phyloP scores from a whole-genome alignment of 345 rosid species.

The Geranium brycei region DNA sequence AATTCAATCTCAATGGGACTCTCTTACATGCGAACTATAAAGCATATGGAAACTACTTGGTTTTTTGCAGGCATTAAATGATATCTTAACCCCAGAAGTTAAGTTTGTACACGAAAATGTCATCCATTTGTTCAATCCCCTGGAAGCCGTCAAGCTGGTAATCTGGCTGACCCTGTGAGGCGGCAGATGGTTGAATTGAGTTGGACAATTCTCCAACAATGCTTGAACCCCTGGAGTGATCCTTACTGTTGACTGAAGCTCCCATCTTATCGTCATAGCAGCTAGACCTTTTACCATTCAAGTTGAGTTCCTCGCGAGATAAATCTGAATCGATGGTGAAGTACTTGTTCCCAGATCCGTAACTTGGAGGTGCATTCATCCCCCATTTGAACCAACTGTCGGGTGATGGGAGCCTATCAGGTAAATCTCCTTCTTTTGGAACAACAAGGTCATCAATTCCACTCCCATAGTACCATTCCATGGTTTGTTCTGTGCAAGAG shows the following conservation, averaged over 20 bases:
- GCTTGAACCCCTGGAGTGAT: slow-evolving; percentile 15
- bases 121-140: slow-evolving; percentile 50
- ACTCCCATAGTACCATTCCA: slow-evolving; percentile 34
- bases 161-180: slow-evolving; percentile 12
- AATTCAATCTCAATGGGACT: too few relatives aligned
- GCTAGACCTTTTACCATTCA: slow-evolving; percentile 10
- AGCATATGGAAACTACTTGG: too few relatives aligned
- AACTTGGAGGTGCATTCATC: slow-evolving; percentile 10
- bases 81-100: too few relatives aligned
- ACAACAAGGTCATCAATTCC: slow-evolving; percentile 30
- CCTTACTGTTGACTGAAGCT: slow-evolving; percentile 2
- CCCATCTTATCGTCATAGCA: slow-evolving; percentile 11
- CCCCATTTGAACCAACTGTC: slow-evolving; percentile 42
- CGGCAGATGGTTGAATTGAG: slow-evolving; percentile 10
- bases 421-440: slow-evolving; percentile 28
- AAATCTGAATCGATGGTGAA: slow-evolving; percentile 2
- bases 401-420: slow-evolving; percentile 35
- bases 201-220: slow-evolving; percentile 15
- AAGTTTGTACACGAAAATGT: slow-evolving; percentile 50
- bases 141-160: slow-evolving; percentile 29
- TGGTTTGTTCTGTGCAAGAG: slow-evolving; percentile 17
- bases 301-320: slow-evolving; percentile 1
- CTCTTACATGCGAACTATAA: too few relatives aligned
- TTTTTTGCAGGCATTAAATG: too few relatives aligned
- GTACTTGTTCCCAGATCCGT: slow-evolving; percentile 15